Evolutionary conservation across 331 rosid genomes (phyloP), one percentile per base, ranked within the genome.

Genomic region (Phaseolus coccineus): DNA sequence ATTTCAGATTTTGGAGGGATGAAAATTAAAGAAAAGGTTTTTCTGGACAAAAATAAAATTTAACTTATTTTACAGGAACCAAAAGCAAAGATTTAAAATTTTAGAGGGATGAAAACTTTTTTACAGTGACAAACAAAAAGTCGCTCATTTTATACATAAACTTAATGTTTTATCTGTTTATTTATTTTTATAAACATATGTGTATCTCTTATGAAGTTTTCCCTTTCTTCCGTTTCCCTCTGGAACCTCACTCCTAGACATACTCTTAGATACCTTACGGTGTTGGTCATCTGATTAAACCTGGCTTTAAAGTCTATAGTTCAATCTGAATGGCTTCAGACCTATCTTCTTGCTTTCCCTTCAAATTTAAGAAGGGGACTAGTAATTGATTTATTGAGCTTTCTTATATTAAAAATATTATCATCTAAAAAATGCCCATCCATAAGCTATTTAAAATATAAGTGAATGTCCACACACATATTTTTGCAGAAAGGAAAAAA

Each of bases 261-360:
- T 58, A 58, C 65, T 25, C 39, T 42, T 2, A 24, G 33, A 46
- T 44, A 47, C 30, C 68, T 22, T 52, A 42, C 1, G 46, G 25
- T 52, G 59, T 35, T 35, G 27, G n/a, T 59, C 66, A 64, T 74
- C 51, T 73, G 30, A 73, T 64, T 52, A 44, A 16, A 14, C 48
- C 12, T 80, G 65, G 59, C 48, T 59, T 72, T 53, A 27, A 40
- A 28, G 68, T 39, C 9, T 51, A 24, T 50, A n/a, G 53, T 52
- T 10, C 47, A 30, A 67, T 33, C 24, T 28, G 52, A 42, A 42
- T 42, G 47, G 3, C 47, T 42, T 8, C 47, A 42, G 47, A 50
- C 73, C 73, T 65, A 11, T 50, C 73, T 64, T 64, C 70, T 37
- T 13, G 39, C 57, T 56, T 47, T 79, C 55, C 44, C 71, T 22